phyloP scores from a whole-genome alignment of 352 stramenopile species.

The Globisporangium nodosum region DNA sequence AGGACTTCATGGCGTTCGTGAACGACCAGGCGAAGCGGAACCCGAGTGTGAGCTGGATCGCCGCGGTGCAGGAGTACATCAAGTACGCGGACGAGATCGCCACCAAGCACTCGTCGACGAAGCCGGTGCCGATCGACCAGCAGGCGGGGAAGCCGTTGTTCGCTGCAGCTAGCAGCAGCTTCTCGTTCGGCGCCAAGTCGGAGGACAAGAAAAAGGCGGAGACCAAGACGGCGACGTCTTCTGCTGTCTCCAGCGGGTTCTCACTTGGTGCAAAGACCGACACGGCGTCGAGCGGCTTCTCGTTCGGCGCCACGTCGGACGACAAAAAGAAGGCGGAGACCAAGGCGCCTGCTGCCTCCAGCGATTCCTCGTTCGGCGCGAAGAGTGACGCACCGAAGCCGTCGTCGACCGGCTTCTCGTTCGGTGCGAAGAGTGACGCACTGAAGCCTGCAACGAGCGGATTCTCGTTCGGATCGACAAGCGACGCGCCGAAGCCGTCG shows the following conservation, averaged over 20 bases:
- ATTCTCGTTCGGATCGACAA: constrained; percentile 14
- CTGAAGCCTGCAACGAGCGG: neutral
- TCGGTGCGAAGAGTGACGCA: constrained; percentile 8
- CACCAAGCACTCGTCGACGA: constrained; percentile 54
- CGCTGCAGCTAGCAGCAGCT: neutral
- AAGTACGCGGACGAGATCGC: constrained; percentile 58
- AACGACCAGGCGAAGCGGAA: constrained; percentile 60
- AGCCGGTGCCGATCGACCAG: constrained; percentile 42
- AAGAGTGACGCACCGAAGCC: neutral
- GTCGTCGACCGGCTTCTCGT: constrained; percentile 5
- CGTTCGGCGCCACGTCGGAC: constrained; percentile 9
- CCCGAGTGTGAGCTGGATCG: constrained; percentile 59
- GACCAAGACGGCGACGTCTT: neutral
- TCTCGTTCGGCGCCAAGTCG: constrained; percentile 10
- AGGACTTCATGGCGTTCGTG: constrained; percentile 74
- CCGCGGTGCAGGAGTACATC: constrained; percentile 68
- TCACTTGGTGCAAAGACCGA: neutral
- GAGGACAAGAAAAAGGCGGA: neutral
- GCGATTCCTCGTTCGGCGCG: constrained; percentile 15
- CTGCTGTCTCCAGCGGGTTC: constrained; percentile 6
- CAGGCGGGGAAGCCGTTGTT: constrained; percentile 1
- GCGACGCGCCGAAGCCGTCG: neutral
- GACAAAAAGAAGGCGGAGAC: constrained; percentile 1
- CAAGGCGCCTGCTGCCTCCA: neutral
- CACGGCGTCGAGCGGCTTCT: neutral